phyloP scores from a whole-genome alignment of 768 basidiomycete genomes.

The Amanita brunnescens region DNA sequence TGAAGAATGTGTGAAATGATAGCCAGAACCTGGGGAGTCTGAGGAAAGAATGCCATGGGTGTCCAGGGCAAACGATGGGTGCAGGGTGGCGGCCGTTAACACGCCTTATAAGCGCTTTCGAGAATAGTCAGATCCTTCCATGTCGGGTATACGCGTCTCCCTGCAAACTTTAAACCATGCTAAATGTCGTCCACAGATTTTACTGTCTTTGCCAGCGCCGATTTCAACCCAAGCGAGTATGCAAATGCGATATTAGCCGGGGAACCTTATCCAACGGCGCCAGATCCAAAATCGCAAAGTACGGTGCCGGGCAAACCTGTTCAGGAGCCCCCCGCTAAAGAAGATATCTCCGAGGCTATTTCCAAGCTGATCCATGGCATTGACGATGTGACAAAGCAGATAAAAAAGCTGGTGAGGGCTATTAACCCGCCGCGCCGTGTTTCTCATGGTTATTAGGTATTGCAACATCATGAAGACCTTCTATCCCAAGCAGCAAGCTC shows the following conservation, averaged over 20 bases:
- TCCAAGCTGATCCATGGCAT: conserved; percentile 81
- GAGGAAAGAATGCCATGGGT: background rate
- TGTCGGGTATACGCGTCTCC: background rate
- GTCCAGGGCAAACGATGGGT: background rate
- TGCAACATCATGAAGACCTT: conserved; percentile 73
- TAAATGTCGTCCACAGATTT: conserved; percentile 43
- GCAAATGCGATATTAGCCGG: conserved; percentile 87
- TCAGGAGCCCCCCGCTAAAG: conserved; percentile 54
- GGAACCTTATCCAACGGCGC: conserved; percentile 52
- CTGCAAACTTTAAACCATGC: background rate
- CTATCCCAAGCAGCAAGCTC: conserved; percentile 77
- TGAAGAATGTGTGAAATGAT: background rate
- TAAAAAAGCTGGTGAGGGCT: conserved; percentile 66
- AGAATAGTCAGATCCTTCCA: background rate
- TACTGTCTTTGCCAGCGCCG: conserved; percentile 57
- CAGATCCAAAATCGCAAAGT: conserved; percentile 26
- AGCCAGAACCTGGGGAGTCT: background rate
- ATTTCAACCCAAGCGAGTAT: conserved; percentile 85
- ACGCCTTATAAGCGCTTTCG: background rate
- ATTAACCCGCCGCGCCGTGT: background rate
- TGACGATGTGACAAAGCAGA: conserved; percentile 88
- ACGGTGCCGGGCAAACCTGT: conserved; percentile 21
- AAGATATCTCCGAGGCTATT: conserved; percentile 85
- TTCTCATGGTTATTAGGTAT: conserved; percentile 43
- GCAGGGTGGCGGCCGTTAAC: background rate